phyloP scores from a whole-genome alignment of 495 filamentous ascomycete genomes.

The Penicillium cinerascens region DNA sequence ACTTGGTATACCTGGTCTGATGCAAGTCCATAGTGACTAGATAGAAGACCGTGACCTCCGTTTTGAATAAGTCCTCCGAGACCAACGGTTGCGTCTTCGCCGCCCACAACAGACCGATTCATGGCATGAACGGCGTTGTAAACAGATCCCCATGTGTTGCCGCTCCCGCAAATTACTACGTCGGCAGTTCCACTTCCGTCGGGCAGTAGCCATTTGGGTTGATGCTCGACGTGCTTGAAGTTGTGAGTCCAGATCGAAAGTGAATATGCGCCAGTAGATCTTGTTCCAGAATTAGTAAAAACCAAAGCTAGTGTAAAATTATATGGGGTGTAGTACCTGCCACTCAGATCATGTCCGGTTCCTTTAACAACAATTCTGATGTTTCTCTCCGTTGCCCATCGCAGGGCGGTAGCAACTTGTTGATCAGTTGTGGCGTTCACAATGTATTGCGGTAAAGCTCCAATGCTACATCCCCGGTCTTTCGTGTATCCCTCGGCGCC shows the following conservation, averaged over 20 bases:
- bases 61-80: slow-evolving; percentile 53
- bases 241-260: slow-evolving; percentile 49
- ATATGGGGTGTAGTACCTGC: slow-evolving; percentile 33
- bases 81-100: slow-evolving; percentile 27
- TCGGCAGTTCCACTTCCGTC: slow-evolving; percentile 17
- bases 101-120: slow-evolving; percentile 20
- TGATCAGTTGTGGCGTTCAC: slow-evolving; percentile 29
- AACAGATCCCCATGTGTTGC: slow-evolving; percentile 16
- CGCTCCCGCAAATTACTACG: slow-evolving; percentile 26
- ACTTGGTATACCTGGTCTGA: slow-evolving; percentile 50
- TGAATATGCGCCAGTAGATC: slow-evolving; percentile 46
- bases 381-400: slow-evolving; percentile 49
- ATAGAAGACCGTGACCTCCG: slow-evolving; percentile 45
- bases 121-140: slow-evolving; percentile 11
- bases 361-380: slow-evolving; percentile 52
- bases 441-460: slow-evolving; percentile 26
- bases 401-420: slow-evolving; percentile 31
- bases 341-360: slow-evolving; percentile 53
- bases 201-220: slow-evolving; percentile 21
- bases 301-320: too few species aligned
- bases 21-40: slow-evolving; percentile 11
- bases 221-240: slow-evolving; percentile 35
- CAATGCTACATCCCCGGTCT: slow-evolving; percentile 19
- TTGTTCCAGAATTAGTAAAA: slow-evolving; percentile 31
- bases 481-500: slow-evolving; percentile 12